Evolutionary conservation across 129 eudicot species (phyloP), one percentile per base, ranked within the genome.

Genomic region (Flaveria bidentis): DNA sequence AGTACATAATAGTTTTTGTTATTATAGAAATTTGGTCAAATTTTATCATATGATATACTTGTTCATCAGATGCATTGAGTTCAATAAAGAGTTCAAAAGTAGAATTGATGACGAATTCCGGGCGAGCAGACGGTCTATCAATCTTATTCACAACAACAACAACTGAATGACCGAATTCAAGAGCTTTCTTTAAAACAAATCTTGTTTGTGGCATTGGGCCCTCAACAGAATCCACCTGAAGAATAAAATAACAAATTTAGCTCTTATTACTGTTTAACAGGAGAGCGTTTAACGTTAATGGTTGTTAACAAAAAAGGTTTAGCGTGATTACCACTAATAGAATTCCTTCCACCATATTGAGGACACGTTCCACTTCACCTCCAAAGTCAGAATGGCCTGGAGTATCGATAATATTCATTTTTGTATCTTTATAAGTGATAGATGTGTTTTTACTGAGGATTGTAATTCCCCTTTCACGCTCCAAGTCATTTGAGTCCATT

Each of bases 201-300:
- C 98, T 88, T 73, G 98, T 93, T 76, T 93, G 97, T 23, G 98
- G 98, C 98, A 93, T 93, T 50, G 98, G 98, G 70, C 98, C 98
- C 85, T 93, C 98, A 67, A 93, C 98, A 30, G 98, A 93, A 83
- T 93, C 98, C 15, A 93, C 98, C 98, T 93, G 79, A 80, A 88
- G 75, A 47, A 39, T 53, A 55, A 53, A 67, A 90, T 79, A 47
- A 39, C 61, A 55, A 61, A 67, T 69, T 55, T 14, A 62, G 18
- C 3, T 0, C 10, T 6, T 8, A 15, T 5, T 28, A 14, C 15
- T 28, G 5, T 28, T 45, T n/a, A 82, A 44, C 11, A 11, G 8
- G 72, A 78, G 51, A 77, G 14, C 9, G 17, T 9, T 53, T 4
- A 58, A 58, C 2, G 18, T 74, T 45, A 28, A 75, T 11, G 9